Conservation (phyloP, 371 early-diverging fungal genomes). For the Vairimorpha ceranae region DNA sequence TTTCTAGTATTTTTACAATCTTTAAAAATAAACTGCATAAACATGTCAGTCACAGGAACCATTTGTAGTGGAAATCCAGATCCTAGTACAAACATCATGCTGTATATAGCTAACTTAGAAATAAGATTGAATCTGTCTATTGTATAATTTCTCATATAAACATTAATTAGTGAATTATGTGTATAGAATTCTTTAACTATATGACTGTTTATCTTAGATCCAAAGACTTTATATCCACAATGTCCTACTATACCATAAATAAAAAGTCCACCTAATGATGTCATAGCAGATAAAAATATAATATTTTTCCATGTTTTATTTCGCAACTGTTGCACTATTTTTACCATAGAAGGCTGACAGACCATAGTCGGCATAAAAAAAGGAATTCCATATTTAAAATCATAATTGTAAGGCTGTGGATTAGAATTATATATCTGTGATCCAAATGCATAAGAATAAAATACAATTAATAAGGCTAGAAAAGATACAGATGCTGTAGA, state of each 20-base stretch:
- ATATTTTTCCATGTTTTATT: slow-evolving; percentile 39
- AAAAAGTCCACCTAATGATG: slow-evolving; percentile 33
- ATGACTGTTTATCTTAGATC: slow-evolving; percentile 3
- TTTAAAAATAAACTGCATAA: slow-evolving; percentile 11
- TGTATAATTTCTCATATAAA: not conserved
- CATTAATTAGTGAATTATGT: slow-evolving; percentile 1
- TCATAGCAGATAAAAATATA: slow-evolving; percentile 23
- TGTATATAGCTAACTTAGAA: slow-evolving; percentile 18
- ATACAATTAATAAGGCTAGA: slow-evolving; percentile 23
- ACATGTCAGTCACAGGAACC: slow-evolving; percentile 20
- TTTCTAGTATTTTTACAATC: not conserved
- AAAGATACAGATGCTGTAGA: slow-evolving; percentile 20
- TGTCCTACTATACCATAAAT: slow-evolving; percentile 47
- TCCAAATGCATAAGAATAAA: slow-evolving; percentile 18
- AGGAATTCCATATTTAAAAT: slow-evolving; percentile 20
- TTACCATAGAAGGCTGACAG: slow-evolving; percentile 59
- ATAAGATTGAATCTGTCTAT: slow-evolving; percentile 26
- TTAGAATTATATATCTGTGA: not conserved
- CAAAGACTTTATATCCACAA: slow-evolving; percentile 46
- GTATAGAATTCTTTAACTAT: slow-evolving; percentile 11
- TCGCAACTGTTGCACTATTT: slow-evolving; percentile 40
- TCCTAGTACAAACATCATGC: slow-evolving; percentile 15
- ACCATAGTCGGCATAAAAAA: slow-evolving; percentile 54
- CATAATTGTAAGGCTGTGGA: not conserved
- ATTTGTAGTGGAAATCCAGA: slow-evolving; percentile 26